Evolutionary conservation across 2,329 filamentous ascomycete genomes (phyloP).

Genomic region (Penicillium sp.): DNA sequence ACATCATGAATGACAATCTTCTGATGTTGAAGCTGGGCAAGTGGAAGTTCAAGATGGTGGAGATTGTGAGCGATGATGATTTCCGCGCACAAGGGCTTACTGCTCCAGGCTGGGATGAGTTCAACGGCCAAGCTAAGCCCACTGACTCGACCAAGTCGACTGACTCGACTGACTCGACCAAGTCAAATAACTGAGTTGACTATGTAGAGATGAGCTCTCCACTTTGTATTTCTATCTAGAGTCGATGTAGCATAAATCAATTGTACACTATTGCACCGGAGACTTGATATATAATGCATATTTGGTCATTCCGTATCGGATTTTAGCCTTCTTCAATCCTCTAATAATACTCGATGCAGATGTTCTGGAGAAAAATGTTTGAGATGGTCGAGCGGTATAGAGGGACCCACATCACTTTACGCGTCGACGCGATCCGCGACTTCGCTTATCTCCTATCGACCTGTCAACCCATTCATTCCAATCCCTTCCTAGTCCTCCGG

Average conservation of each 20-base stretch:
- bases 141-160: background rate
- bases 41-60: slow-evolving; percentile 58
- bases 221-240: slow-evolving; percentile 9
- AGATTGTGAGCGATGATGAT: slow-evolving; percentile 54
- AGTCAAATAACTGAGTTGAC: background rate
- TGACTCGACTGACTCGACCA: background rate
- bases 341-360: too few relatives aligned
- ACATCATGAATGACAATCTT: slow-evolving; percentile 50
- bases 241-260: slow-evolving; percentile 7
- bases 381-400: too few relatives aligned
- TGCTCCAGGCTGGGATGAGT: slow-evolving; percentile 52
- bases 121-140: slow-evolving; percentile 12
- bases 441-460: slow-evolving; percentile 17
- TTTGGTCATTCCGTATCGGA: background rate
- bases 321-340: too few relatives aligned
- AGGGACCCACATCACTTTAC: slow-evolving; percentile 30
- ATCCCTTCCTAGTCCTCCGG: background rate
- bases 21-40: slow-evolving; percentile 60
- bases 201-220: slow-evolving; percentile 6
- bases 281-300: background rate
- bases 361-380: too few relatives aligned
- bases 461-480: slow-evolving; percentile 2
- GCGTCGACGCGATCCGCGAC: slow-evolving; percentile 37
- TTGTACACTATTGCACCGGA: slow-evolving; percentile 36
- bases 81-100: slow-evolving; percentile 48